phyloP scores from a whole-genome alignment of 129 eudicot species.

The Calendula officinalis region DNA sequence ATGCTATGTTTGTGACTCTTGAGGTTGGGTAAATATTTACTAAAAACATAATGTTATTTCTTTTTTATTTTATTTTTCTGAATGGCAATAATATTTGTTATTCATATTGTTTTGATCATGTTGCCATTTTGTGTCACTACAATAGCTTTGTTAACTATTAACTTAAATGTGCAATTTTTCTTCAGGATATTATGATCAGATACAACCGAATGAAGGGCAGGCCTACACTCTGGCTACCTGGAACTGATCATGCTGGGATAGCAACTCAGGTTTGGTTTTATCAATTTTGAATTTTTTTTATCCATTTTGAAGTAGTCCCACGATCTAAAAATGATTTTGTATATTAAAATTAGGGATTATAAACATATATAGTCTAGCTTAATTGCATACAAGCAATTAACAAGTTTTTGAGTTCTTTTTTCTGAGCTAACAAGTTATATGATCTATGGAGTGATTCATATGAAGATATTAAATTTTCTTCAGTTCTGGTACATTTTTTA shows the following conservation, averaged over 20 bases:
- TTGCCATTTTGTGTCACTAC: constrained; percentile 2
- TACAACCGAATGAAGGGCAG: constrained; percentile 93
- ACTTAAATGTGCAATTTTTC: constrained; percentile 18
- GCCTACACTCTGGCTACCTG: constrained; percentile 98
- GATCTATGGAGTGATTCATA: background rate
- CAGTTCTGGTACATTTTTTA: background rate
- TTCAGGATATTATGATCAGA: constrained; percentile 94
- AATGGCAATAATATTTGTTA: background rate
- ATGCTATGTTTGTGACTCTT: constrained; percentile 99
- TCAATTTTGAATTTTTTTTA: background rate
- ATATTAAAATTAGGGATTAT: too few relatives aligned
- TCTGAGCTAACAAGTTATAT: constrained; percentile 2
- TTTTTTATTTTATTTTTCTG: background rate
- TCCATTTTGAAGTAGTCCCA: background rate
- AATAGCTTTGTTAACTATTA: background rate
- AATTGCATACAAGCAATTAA: background rate
- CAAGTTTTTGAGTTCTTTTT: background rate
- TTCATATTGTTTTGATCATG: background rate
- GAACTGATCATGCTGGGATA: constrained; percentile 99
- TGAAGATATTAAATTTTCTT: background rate
- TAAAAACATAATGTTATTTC: background rate
- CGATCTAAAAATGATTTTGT: background rate
- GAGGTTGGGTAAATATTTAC: constrained; percentile 56
- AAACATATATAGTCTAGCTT: background rate
- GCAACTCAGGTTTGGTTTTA: constrained; percentile 81